phyloP scores from a whole-genome alignment of 2,329 filamentous ascomycete species.

The Metarhizium album region DNA sequence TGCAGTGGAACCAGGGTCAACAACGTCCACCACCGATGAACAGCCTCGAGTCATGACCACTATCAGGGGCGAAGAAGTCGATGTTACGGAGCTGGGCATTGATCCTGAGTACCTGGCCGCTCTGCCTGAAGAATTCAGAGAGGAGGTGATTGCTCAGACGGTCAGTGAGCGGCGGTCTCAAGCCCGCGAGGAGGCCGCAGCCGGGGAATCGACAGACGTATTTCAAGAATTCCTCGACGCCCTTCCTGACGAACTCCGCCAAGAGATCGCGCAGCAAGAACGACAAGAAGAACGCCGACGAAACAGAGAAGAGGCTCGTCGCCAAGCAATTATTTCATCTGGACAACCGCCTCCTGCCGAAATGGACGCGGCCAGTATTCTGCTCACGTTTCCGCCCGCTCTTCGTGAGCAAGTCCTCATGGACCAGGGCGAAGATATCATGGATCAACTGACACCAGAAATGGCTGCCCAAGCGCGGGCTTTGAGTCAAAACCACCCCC shows the following conservation, averaged over 20 bases:
- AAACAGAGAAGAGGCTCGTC: constrained; percentile 70
- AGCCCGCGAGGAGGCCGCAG: constrained; percentile 54
- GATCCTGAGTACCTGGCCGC: constrained; percentile 90
- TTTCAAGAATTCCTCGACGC: constrained; percentile 92
- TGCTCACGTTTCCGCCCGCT: constrained; percentile 77
- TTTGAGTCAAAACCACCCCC: constrained; percentile 36
- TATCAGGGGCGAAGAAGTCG: constrained; percentile 76
- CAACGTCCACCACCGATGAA: constrained; percentile 4
- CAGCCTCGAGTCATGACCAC: constrained; percentile 61
- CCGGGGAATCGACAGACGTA: constrained; percentile 71
- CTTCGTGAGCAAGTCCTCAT: constrained; percentile 80
- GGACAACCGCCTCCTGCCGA: constrained; percentile 48
- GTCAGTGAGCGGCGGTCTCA: constrained; percentile 73
- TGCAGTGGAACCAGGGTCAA: constrained; percentile 14
- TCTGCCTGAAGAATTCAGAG: constrained; percentile 91
- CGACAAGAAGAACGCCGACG: constrained; percentile 78
- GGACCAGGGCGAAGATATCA: constrained; percentile 81
- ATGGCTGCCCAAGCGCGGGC: constrained; percentile 78
- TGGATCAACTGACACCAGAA: constrained; percentile 74
- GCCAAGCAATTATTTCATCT: constrained; percentile 46
- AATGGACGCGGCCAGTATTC: constrained; percentile 87
- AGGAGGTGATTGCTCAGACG: constrained; percentile 90
- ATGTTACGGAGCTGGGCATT: constrained; percentile 90
- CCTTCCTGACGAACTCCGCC: constrained; percentile 77
- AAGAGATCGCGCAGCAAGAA: constrained; percentile 87